Evolutionary conservation across 75 land plant species (phyloP).

Genomic region (Azolla pinnata): DNA sequence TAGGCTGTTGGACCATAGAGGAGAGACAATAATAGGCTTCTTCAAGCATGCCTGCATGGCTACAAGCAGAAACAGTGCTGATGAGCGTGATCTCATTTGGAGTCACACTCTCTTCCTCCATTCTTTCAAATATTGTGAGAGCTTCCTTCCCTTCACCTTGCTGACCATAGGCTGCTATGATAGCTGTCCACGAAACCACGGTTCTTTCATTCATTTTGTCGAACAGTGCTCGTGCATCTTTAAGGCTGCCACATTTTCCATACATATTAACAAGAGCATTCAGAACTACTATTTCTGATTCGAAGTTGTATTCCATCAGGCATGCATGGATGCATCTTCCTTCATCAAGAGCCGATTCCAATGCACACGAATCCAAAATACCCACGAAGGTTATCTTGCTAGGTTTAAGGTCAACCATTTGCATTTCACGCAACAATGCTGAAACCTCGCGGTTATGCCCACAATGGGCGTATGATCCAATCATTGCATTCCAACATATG

Average conservation of each 20-base stretch:
- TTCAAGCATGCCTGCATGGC: conserved; percentile 18
- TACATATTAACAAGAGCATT: conserved; percentile 16
- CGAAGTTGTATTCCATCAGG: neutral
- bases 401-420: conserved; percentile 7
- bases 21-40: conserved; percentile 6
- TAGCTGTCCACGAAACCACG: conserved; percentile 17
- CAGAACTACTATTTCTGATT: conserved; percentile 5
- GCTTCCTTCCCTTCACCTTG: conserved; percentile 13
- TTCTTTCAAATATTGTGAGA: conserved; percentile 5
- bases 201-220: conserved; percentile 5
- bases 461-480: conserved; percentile 9
- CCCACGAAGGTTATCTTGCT: conserved; percentile 10
- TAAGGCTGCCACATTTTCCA: conserved; percentile 16
- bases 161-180: conserved; percentile 16
- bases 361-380: conserved; percentile 16
- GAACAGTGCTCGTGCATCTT: conserved; percentile 8
- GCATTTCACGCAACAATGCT: conserved; percentile 8
- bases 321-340: conserved; percentile 14
- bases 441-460: conserved; percentile 6
- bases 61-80: conserved; percentile 14
- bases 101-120: conserved; percentile 5
- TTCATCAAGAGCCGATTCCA: conserved; percentile 9
- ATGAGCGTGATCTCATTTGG: conserved; percentile 14
- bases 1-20: conserved; percentile 3
- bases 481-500: conserved; percentile 15